Conservation (phyloP, 345 rosid genomes). For the Brassica carinata region DNA sequence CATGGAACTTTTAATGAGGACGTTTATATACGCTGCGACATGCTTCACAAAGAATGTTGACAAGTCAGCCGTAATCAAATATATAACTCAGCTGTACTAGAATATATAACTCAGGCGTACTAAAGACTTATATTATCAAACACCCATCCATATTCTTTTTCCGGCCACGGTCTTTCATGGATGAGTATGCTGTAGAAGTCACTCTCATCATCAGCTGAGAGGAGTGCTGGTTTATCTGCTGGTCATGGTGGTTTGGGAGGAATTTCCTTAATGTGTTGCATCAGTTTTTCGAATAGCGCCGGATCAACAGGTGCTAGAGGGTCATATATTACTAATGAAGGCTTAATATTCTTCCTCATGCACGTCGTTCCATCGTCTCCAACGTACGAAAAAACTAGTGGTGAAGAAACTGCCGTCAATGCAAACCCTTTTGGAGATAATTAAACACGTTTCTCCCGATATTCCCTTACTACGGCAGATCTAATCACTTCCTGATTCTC, state of each 20-base stretch:
- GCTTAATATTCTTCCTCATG: not conserved
- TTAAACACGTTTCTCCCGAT: not conserved
- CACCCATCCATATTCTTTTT: not conserved
- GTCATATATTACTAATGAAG: not conserved
- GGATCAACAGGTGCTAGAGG: not conserved
- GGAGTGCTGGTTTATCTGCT: too few species aligned
- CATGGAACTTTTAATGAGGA: too few species aligned
- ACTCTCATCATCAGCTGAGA: not conserved
- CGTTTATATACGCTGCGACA: too few species aligned
- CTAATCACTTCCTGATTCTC: not conserved
- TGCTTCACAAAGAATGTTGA: too few species aligned
- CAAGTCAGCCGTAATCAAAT: too few species aligned
- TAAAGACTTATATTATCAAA: not conserved
- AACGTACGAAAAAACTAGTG: not conserved
- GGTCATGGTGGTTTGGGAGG: not conserved
- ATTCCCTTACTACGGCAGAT: not conserved
- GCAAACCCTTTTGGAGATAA: not conserved
- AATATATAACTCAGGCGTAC: not conserved
- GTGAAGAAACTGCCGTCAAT: not conserved
- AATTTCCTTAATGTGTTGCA: not conserved
- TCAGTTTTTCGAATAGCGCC: not conserved
- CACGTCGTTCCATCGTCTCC: not conserved
- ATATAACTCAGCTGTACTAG: too few species aligned
- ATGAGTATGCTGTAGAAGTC: not conserved
- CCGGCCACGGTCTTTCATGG: not conserved